These are phyloP conservation scores for Allium fistulosum DNA, from an alignment of 106 monocot genomes.

Conservation along the genomic window DNA sequence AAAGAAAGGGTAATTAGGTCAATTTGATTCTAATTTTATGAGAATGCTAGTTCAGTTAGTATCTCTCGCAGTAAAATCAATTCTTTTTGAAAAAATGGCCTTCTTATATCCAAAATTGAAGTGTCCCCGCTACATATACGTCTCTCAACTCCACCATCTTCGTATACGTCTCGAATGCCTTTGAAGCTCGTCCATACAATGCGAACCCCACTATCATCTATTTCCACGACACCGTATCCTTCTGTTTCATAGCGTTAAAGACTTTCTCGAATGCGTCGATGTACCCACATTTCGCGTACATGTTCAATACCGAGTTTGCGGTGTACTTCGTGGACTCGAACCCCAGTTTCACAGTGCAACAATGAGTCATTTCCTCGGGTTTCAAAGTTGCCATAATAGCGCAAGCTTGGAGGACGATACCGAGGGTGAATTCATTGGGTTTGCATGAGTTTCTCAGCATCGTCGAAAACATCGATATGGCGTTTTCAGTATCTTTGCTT, in stretches of 20 bases:
- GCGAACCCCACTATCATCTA: conserved; percentile 58
- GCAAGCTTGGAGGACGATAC: conserved; percentile 53
- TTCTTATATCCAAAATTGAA: no score
- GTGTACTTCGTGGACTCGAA: conserved; percentile 36
- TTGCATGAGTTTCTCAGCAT: conserved; percentile 26
- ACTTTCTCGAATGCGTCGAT: conserved; percentile 24
- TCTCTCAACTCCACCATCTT: conserved; percentile 16
- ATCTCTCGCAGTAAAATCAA: no score
- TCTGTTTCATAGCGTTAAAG: conserved; percentile 20
- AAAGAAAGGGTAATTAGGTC: no score
- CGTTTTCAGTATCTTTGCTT: conserved; percentile 32
- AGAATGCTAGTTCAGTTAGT: no score
- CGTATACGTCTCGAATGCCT: conserved; percentile 25
- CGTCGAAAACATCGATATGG: conserved; percentile 28
- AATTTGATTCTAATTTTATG: no score
- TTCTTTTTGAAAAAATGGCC: no score
- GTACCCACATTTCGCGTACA: conserved; percentile 84
- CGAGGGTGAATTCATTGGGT: conserved; percentile 51
- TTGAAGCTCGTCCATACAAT: conserved; percentile 27
- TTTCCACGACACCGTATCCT: conserved; percentile 72
- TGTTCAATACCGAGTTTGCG: conserved; percentile 53
- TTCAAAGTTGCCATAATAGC: conserved; percentile 26
- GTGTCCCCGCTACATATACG: no score
- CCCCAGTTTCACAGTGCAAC: conserved; percentile 20
- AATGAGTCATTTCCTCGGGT: conserved; percentile 49